Conservation (phyloP, 192 early-diverging fungal species). For the Umbelopsis isabellina region DNA sequence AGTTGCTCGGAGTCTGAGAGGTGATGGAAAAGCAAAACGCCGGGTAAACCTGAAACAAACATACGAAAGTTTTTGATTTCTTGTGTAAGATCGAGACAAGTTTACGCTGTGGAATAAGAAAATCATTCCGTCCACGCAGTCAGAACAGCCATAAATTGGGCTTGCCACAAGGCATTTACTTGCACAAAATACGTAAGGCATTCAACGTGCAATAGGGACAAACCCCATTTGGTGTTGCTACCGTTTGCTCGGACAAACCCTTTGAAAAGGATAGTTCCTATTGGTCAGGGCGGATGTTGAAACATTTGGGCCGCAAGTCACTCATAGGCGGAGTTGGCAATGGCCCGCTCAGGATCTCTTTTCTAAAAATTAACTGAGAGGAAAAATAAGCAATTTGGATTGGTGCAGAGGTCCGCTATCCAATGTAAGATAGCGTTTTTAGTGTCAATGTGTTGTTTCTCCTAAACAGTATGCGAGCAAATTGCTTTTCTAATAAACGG, state of each 20-base stretch:
- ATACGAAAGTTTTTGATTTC: no score
- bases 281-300: slow-evolving; percentile 17
- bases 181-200: no score
- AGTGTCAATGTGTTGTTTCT: no score
- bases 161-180: no score
- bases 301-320: background rate
- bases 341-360: background rate
- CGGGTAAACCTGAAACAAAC: slow-evolving; percentile 5
- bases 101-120: no score
- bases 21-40: background rate
- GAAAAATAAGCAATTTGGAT: no score
- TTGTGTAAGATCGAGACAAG: no score
- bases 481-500: background rate
- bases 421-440: no score
- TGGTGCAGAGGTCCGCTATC: no score
- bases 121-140: no score
- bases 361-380: background rate
- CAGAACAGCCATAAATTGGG: no score
- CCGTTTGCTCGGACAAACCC: slow-evolving; percentile 19
- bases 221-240: background rate
- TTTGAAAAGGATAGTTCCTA: slow-evolving; percentile 1
- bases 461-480: background rate
- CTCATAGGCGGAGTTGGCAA: background rate
- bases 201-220: no score
- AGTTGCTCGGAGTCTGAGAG: slow-evolving; percentile 17